These are phyloP conservation scores for Acacia pycnantha DNA, from an alignment of 331 rosid species.

Conservation along the genomic window DNA sequence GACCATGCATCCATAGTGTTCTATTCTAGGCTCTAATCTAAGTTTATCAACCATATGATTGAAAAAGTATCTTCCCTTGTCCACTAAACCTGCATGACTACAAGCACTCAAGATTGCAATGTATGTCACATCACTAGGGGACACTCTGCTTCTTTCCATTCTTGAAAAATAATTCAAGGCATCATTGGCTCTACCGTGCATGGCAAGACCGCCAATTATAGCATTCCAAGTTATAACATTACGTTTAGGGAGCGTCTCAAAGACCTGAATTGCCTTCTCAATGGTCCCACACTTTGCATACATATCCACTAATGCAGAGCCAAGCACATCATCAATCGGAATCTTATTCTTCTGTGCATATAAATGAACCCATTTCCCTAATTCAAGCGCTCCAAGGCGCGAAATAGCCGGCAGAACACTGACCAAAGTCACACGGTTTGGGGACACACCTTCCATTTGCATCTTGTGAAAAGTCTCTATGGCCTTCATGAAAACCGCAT, in stretches of 20 bases:
- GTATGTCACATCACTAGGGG: slow-evolving; percentile 63
- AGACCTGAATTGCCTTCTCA: slow-evolving; percentile 63
- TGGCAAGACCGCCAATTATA: slow-evolving; percentile 55
- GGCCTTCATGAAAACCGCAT: slow-evolving; percentile 48
- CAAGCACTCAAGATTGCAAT: slow-evolving; percentile 61
- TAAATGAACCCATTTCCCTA: slow-evolving; percentile 68
- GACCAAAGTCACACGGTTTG: slow-evolving; percentile 58
- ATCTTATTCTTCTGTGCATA: slow-evolving; percentile 43
- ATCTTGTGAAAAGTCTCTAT: slow-evolving; percentile 48
- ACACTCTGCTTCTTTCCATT: slow-evolving; percentile 47
- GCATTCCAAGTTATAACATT: slow-evolving; percentile 64
- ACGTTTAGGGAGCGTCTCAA: slow-evolving; percentile 45
- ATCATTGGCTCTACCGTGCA: slow-evolving; percentile 50
- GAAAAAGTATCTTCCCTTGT: slow-evolving; percentile 47
- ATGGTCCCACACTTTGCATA: slow-evolving; percentile 66
- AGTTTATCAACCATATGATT: slow-evolving; percentile 45
- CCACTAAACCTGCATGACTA: slow-evolving; percentile 68
- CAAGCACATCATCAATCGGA: slow-evolving; percentile 46
- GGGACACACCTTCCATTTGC: slow-evolving; percentile 44
- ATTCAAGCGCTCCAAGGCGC: slow-evolving; percentile 55
- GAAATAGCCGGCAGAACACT: slow-evolving; percentile 63
- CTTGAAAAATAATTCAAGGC: slow-evolving; percentile 37
- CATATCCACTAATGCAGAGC: slow-evolving; percentile 70
- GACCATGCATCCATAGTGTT: slow-evolving; percentile 77
- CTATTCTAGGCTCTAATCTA: slow-evolving; percentile 54